Evolutionary conservation across 2,329 filamentous ascomycete species (phyloP), one percentile per base, ranked within the genome.

Genomic region (Periconia sp.): DNA sequence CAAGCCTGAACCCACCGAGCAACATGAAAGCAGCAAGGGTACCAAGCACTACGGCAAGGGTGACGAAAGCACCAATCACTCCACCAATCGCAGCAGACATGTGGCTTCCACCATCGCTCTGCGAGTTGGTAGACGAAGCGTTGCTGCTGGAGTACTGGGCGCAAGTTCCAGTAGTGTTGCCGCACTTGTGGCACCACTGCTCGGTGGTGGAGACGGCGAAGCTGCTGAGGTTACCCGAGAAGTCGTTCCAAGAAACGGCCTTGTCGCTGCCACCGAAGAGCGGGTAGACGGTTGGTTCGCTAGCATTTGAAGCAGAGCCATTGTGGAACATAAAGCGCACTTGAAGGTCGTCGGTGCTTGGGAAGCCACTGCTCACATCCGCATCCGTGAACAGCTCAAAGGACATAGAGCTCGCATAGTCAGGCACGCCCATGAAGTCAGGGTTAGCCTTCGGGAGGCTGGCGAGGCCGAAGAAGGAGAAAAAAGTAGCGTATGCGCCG

Each of bases 391-490:
- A 79, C 16, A 79, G 79, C 75, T 96, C 92, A 66, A 95, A 92
- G 5, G 78, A 78, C 81, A 95, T 89, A 52, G 84, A 84, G 3
- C 85, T 87, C 4, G 90, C 90, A 61, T 96, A 96, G 72, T 91
- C 86, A n/a, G 86, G 84, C 10, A 96, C 75, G 40, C 88, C 88
- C 46, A 74, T 84, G 74, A 96, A 95, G 66, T 88, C 74, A 1
- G 71, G 55, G 45, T 77, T 81, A 2, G 73, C 78, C 10, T 70
- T 51, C 2, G 63, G 59, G 6, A 86, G 67, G 45, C 79, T 71
- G 1, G 78, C 71, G 13, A 85, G 76, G 16, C 82, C 82, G 64
- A 85, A 85, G 72, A 83, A 84, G 2, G 80, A 81, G 28, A 80
- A 61, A 65, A 85, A 84, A 18, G 77, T 78, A 4, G 72, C 82